phyloP scores from a whole-genome alignment of 768 basidiomycete genomes.

The Lanmaoa pseudosensibilis region DNA sequence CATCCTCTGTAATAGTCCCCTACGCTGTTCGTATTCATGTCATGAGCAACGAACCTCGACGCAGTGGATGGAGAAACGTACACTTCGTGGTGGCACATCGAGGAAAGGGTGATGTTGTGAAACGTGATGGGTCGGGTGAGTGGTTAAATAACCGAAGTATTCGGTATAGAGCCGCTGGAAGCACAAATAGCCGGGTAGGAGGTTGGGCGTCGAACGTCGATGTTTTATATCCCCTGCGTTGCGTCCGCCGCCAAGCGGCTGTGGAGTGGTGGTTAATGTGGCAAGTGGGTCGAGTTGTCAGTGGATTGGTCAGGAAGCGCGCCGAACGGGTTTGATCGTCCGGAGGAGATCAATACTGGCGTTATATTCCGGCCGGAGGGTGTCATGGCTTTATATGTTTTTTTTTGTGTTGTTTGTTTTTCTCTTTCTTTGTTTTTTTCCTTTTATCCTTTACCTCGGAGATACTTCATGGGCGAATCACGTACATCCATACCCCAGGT shows the following conservation, averaged over 20 bases:
- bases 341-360: background rate
- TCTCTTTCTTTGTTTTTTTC: background rate
- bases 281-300: background rate
- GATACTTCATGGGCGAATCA: slow-evolving; percentile 2
- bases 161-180: background rate
- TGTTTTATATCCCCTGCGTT: slow-evolving; percentile 11
- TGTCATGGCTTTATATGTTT: background rate
- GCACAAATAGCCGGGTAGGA: background rate
- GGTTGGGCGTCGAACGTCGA: background rate
- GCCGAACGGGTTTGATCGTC: background rate
- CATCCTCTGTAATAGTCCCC: slow-evolving; percentile 40
- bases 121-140: background rate
- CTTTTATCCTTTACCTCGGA: background rate
- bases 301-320: slow-evolving; percentile 1
- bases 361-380: background rate
- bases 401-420: background rate
- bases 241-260: slow-evolving; percentile 11
- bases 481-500: slow-evolving; percentile 27
- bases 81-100: slow-evolving; percentile 41
- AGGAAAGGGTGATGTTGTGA: background rate
- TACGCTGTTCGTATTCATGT: slow-evolving; percentile 23
- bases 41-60: background rate
- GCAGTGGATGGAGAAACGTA: slow-evolving; percentile 11
- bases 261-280: slow-evolving; percentile 9
- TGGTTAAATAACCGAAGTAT: background rate